Percentiles rank a stretch among this genome's conserved stretches.
These are phyloP conservation scores for Macrophomina phaseolina DNA, from an alignment of 2,329 filamentous ascomycete species.

Conservation along the genomic window DNA sequence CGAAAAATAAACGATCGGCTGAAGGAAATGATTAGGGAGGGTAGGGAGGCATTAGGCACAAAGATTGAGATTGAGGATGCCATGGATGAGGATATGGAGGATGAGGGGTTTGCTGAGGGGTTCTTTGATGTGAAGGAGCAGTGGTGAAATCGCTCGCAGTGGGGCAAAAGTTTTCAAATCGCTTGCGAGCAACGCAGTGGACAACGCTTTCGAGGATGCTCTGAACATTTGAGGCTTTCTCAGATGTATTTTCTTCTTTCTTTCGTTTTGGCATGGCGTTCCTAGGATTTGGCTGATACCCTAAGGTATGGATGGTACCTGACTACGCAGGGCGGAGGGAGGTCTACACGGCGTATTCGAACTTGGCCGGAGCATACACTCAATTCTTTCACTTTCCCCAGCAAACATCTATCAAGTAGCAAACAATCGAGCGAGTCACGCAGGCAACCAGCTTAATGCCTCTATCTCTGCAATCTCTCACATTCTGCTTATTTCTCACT, in stretches of 20 bases:
- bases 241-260: background rate
- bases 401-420: conserved; percentile 2
- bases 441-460: background rate
- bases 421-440: conserved; percentile 17
- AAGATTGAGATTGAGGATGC: conserved; percentile 48
- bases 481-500: background rate
- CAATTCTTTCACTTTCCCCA: background rate
- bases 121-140: conserved; percentile 28
- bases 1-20: conserved; percentile 79
- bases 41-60: conserved; percentile 77
- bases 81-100: conserved; percentile 36
- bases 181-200: background rate
- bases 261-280: conserved; percentile 11
- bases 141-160: background rate
- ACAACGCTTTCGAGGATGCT: background rate
- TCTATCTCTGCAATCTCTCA: conserved; percentile 1
- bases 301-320: conserved; percentile 22
- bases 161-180: conserved; percentile 17
- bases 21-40: conserved; percentile 86
- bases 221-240: background rate
- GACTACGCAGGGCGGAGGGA: background rate
- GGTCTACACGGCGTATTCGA: conserved; percentile 10
- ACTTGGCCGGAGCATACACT: background rate
- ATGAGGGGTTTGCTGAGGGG: conserved; percentile 38
- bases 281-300: conserved; percentile 24